Conservation (phyloP, 768 basidiomycete genomes). For the Panaeolus papilionaceus region DNA sequence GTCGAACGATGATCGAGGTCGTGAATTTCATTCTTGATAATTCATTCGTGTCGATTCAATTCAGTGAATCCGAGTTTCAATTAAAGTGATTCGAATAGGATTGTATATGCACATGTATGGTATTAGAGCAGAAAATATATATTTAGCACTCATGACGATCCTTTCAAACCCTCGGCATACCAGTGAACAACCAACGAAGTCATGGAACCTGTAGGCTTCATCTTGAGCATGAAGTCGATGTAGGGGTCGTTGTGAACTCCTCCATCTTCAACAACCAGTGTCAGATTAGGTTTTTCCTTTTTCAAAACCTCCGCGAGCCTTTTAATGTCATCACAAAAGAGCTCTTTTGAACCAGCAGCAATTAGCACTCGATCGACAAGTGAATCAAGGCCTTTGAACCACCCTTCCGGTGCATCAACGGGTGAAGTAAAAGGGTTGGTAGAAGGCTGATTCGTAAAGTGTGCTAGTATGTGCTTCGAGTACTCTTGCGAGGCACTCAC, state of each 20-base stretch:
- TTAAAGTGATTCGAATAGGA: too few species aligned
- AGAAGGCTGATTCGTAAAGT: conserved; percentile 32
- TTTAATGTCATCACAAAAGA: conserved; percentile 32
- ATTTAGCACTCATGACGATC: background rate
- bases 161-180: conserved; percentile 17
- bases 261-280: conserved; percentile 20
- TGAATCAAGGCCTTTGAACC: conserved; percentile 32
- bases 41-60: too few species aligned
- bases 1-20: too few species aligned
- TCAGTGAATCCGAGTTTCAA: too few species aligned
- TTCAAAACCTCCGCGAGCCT: conserved; percentile 22
- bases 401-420: conserved; percentile 27
- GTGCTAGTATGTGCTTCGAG: background rate
- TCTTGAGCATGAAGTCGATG: conserved; percentile 18
- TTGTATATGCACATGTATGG: too few species aligned
- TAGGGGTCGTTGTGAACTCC: conserved; percentile 25
- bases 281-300: conserved; percentile 18
- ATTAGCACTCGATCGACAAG: conserved; percentile 33
- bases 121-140: too few species aligned
- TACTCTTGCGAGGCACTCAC: background rate
- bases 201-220: conserved; percentile 13
- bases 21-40: background rate
- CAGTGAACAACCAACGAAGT: conserved; percentile 22
- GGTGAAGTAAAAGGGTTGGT: conserved; percentile 24
- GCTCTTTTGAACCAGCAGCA: conserved; percentile 32